phyloP scores from a whole-genome alignment of 116 monocot species.

The Posidonia oceanica region DNA sequence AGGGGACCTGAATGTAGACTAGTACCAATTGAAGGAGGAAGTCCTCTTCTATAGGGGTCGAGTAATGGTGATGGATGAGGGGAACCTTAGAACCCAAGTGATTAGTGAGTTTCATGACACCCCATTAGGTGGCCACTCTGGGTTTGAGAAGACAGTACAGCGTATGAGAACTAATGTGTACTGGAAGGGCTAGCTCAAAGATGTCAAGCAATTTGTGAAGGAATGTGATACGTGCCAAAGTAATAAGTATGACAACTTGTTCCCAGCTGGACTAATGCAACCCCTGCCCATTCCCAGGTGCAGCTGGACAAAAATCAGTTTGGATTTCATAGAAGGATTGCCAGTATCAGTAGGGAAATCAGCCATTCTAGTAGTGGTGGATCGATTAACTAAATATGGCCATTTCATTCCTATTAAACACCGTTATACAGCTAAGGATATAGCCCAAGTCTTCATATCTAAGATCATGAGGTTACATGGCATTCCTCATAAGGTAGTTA shows the following conservation, averaged over 20 bases:
- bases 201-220: neutral
- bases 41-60: neutral
- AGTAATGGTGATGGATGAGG: neutral
- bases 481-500: neutral
- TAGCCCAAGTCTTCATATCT: neutral
- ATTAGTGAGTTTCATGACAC: neutral
- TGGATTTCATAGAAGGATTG: slow-evolving; percentile 12
- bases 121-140: neutral
- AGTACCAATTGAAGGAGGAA: neutral
- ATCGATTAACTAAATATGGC: neutral
- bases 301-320: neutral
- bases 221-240: neutral
- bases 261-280: neutral
- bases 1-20: too few species aligned
- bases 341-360: neutral
- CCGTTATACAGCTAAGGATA: neutral
- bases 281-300: slow-evolving; percentile 3
- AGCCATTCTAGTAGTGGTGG: neutral
- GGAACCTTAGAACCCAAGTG: neutral
- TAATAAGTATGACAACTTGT: neutral
- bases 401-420: neutral
- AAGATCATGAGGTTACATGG: neutral
- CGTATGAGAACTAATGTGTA: neutral
- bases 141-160: neutral
- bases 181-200: neutral